phyloP scores from a whole-genome alignment of 805 yeast species.

The Zygosaccharomyces siamensis region DNA sequence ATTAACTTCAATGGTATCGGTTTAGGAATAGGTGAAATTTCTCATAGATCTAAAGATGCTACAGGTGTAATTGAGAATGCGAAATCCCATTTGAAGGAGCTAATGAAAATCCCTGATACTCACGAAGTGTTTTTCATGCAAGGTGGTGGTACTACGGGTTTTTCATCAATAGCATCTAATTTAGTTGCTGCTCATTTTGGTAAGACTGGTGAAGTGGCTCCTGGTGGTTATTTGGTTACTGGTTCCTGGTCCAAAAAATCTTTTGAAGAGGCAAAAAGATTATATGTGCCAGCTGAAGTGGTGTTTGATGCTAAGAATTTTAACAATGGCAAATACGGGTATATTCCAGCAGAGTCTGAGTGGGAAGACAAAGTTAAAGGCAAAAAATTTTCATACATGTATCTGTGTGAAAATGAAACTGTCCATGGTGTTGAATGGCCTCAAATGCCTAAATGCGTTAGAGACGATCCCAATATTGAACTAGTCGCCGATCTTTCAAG shows the following conservation, averaged over 20 bases:
- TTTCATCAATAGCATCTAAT: slow-evolving; percentile 81
- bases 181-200: slow-evolving; percentile 69
- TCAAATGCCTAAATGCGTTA: slow-evolving; percentile 43
- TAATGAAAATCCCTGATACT: slow-evolving; percentile 78
- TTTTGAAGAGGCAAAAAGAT: slow-evolving; percentile 75
- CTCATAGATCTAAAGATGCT: slow-evolving; percentile 90
- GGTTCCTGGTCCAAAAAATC: slow-evolving; percentile 95
- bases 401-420: slow-evolving; percentile 95
- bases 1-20: slow-evolving; percentile 65
- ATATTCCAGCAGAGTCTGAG: slow-evolving; percentile 58
- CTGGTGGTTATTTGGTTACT: slow-evolving; percentile 80
- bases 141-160: slow-evolving; percentile 98
- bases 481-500: slow-evolving; percentile 94
- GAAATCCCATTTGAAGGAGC: slow-evolving; percentile 56
- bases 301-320: slow-evolving; percentile 59
- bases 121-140: slow-evolving; percentile 94
- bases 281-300: slow-evolving; percentile 70
- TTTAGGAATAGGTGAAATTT: slow-evolving; percentile 91
- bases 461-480: slow-evolving; percentile 58
- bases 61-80: slow-evolving; percentile 70
- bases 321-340: slow-evolving; percentile 52
- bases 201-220: slow-evolving; percentile 69
- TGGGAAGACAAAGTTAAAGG: slow-evolving; percentile 51
- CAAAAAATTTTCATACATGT: slow-evolving; percentile 70
- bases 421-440: slow-evolving; percentile 88